Evolutionary conservation across 345 rosid species (phyloP).

Genomic region (Passiflora organensis): DNA sequence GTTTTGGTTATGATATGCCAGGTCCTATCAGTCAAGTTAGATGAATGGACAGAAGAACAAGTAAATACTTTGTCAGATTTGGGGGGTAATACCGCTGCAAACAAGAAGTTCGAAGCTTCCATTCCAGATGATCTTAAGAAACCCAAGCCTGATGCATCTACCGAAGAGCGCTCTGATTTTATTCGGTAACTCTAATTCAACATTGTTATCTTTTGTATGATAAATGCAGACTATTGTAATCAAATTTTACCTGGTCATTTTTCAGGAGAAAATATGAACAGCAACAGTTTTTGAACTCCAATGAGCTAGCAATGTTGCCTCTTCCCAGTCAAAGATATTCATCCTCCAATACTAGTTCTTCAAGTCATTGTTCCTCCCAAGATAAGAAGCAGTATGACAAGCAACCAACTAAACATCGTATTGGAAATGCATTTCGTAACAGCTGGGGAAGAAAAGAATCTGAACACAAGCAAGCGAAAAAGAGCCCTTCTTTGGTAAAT

Average conservation of each 20-base stretch:
- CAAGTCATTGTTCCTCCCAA: conserved; percentile 26
- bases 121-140: conserved; percentile 52
- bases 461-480: conserved; percentile 55
- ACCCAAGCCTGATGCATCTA: conserved; percentile 72
- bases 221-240: conserved; percentile 6
- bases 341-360: conserved; percentile 33
- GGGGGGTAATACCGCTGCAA: conserved; percentile 75
- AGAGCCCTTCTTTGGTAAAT: conserved; percentile 66
- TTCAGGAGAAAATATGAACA: conserved; percentile 79
- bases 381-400: conserved; percentile 45
- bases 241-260: conserved; percentile 15
- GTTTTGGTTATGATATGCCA: conserved; percentile 28
- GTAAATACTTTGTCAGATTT: conserved; percentile 46
- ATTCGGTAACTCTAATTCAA: conserved; percentile 44
- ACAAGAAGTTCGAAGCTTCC: conserved; percentile 71
- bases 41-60: conserved; percentile 96
- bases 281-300: conserved; percentile 49
- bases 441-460: conserved; percentile 84
- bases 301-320: conserved; percentile 38
- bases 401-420: conserved; percentile 55
- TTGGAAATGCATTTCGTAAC: conserved; percentile 76
- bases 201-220: neutral
- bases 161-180: conserved; percentile 73
- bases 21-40: conserved; percentile 89
- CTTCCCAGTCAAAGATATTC: conserved; percentile 29